Evolutionary conservation across 1,284 basidiomycete genomes (phyloP), one percentile per base, ranked within the genome.

Genomic region (Pseudozyma hubeiensis): DNA sequence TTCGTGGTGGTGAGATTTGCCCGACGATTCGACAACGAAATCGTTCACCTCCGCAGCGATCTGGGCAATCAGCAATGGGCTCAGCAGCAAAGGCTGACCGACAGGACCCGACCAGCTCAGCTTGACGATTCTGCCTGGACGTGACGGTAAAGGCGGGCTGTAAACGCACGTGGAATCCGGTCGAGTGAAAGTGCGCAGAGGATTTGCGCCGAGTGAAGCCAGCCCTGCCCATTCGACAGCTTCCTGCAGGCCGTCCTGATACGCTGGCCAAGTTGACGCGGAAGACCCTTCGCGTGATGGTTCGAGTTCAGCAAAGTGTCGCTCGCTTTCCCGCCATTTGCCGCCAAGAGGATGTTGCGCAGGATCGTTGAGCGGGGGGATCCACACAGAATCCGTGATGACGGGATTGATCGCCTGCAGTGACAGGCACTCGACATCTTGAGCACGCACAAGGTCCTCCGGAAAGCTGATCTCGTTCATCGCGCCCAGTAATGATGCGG

Each of bases 141-240:
- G 33, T 14, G 47, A 54, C 1, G 53, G 43, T 1, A 47, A 35
- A 3, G 73, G 73, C 5, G 62, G 52, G 24, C 50, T 53, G 48
- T 75, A 75, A 24, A 75, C 64, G 55, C 67, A 70, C 5, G 54
- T 64, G 0, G 49, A 9, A 43, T 63, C 62, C 5, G 63, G 43
- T 46, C 54, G 45, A 17, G 41, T 19, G 58, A 45, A 75, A 0
- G 73, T 72, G 33, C 64, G 69, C 3, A 72, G 19, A 1, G 64
- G 41, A 19, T 40, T 43, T 0, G 68, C 51, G 13, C 55, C 68
- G 0, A 75, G 31, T 3, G 68, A 59, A 11, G 44, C 62, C 11
- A 78, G 43, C 1, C 65, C 64, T 4, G 63, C 49, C 76, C 76
- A 78, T 50, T 72, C 76, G 33, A 72, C n/a, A 1, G 51, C 53